phyloP scores from a whole-genome alignment of 495 filamentous ascomycete species.

The Immersiella caudata region DNA sequence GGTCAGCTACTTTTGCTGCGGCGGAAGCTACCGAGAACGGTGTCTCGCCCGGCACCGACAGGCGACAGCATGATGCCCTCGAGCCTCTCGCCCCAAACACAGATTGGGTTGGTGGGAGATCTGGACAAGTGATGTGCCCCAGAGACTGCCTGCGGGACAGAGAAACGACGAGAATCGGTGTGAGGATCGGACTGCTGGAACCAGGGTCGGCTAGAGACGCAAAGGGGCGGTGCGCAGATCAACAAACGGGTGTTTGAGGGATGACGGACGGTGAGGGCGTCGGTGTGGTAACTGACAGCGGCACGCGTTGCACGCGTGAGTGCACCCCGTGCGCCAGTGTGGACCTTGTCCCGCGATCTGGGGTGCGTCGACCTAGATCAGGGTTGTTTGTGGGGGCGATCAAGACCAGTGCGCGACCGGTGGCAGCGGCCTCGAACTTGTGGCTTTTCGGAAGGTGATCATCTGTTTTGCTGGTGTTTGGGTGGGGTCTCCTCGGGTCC shows the following conservation, averaged over 20 bases:
- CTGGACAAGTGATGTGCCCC: not conserved
- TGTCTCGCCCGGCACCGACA: too few relatives aligned
- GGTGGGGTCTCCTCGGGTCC: conserved; percentile 20
- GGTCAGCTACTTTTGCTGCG: too few relatives aligned
- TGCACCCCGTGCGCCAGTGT: not conserved
- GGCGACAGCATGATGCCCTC: not conserved
- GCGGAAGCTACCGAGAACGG: too few relatives aligned
- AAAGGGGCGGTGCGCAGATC: not conserved
- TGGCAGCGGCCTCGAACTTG: not conserved
- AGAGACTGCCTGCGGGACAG: not conserved
- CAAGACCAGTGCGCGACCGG: not conserved
- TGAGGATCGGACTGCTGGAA: not conserved
- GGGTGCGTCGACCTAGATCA: conserved; percentile 8
- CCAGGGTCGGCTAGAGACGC: too few relatives aligned
- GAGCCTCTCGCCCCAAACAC: not conserved
- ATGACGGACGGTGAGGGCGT: not conserved
- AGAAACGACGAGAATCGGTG: not conserved
- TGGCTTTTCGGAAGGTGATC: conserved; percentile 19
- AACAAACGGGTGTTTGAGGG: conserved; percentile 10
- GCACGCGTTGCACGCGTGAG: not conserved
- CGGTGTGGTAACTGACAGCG: not conserved
- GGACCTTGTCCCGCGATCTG: not conserved
- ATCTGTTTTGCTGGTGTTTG: conserved; percentile 28
- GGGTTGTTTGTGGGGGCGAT: not conserved
- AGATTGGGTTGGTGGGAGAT: not conserved